A percentile compares a stretch with the other conserved stretches of the same genome.
Conservation (phyloP, 106 monocot genomes). For the Allium sativum region DNA sequence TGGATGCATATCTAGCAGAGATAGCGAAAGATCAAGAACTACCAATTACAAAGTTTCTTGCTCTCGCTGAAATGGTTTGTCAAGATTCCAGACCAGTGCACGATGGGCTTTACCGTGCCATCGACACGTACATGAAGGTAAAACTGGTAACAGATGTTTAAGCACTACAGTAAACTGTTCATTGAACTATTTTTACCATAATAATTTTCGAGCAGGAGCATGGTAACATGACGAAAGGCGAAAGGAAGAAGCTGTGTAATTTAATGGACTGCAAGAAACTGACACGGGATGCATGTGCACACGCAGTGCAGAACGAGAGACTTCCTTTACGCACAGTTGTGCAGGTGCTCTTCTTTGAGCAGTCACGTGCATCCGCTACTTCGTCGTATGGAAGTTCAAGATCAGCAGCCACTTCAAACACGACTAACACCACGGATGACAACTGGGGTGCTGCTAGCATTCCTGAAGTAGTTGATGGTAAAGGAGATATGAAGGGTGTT, state of each 20-base stretch:
- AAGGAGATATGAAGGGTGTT: constrained; percentile 15
- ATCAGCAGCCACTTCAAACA: constrained; percentile 19
- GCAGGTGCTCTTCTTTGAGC: constrained; percentile 34
- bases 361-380: constrained; percentile 9
- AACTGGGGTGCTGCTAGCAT: constrained; percentile 12
- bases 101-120: constrained; percentile 33
- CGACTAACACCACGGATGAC: constrained; percentile 23
- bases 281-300: constrained; percentile 21
- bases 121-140: constrained; percentile 38
- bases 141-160: neutral
- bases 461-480: constrained; percentile 5
- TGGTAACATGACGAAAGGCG: constrained; percentile 17
- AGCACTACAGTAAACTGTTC: neutral
- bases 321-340: constrained; percentile 33
- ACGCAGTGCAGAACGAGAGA: constrained; percentile 32
- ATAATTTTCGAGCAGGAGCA: constrained; percentile 21
- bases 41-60: constrained; percentile 19
- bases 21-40: constrained; percentile 22
- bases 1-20: constrained; percentile 27
- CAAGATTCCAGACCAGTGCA: constrained; percentile 26
- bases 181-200: neutral
- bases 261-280: constrained; percentile 37
- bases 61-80: constrained; percentile 25
- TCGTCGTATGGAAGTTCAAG: constrained; percentile 16
- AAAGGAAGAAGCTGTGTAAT: constrained; percentile 27